Conservation (phyloP, 192 early-diverging fungal species). For the Coemansia aciculifera region DNA sequence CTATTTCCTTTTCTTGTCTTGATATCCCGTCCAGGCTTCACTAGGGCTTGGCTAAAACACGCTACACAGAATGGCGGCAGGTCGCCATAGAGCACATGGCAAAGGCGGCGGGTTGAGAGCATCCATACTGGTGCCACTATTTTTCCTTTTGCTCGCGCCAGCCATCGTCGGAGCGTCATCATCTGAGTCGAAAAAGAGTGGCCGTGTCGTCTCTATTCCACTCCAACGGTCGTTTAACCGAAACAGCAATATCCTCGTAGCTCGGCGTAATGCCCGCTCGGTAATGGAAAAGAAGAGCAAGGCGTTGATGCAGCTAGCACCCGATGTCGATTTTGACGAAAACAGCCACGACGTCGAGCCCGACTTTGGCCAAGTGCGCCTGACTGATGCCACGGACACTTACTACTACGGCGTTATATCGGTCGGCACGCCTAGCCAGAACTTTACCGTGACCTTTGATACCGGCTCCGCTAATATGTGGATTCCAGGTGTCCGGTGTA, state of each 20-base stretch:
- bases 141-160: slow-evolving; percentile 19
- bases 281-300: slow-evolving; percentile 17
- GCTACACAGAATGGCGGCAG: slow-evolving; percentile 9
- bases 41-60: background rate
- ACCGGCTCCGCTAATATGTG: slow-evolving; percentile 76
- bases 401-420: slow-evolving; percentile 63
- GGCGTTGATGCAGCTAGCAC: slow-evolving; percentile 38
- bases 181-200: background rate
- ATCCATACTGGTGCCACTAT: slow-evolving; percentile 15
- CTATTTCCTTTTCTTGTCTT: background rate
- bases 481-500: slow-evolving; percentile 54
- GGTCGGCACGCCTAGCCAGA: slow-evolving; percentile 67
- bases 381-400: slow-evolving; percentile 51
- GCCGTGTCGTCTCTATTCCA: slow-evolving; percentile 34
- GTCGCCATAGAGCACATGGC: slow-evolving; percentile 6
- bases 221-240: slow-evolving; percentile 52
- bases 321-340: slow-evolving; percentile 52
- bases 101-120: slow-evolving; percentile 1
- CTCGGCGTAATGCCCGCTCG: slow-evolving; percentile 34
- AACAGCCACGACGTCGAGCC: slow-evolving; percentile 46
- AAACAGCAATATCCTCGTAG: slow-evolving; percentile 53
- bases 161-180: background rate
- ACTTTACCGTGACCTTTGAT: slow-evolving; percentile 69
- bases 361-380: slow-evolving; percentile 49
- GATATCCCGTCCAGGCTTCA: background rate